Evolutionary conservation across 1,284 basidiomycete species (phyloP).

Genomic region (Sporisorium sorghi): DNA sequence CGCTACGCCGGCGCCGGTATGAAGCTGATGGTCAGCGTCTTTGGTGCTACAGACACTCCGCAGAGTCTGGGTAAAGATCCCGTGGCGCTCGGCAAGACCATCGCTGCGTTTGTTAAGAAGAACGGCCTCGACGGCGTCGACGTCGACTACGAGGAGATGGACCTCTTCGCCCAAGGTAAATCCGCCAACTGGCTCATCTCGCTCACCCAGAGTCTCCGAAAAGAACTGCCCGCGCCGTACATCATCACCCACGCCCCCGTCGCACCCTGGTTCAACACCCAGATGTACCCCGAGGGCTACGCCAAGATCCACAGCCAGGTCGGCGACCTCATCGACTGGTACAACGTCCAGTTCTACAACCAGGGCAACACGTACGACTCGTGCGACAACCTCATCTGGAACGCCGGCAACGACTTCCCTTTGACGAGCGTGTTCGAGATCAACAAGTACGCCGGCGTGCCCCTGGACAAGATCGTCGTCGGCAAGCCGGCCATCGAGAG

Average conservation of each 20-base stretch:
- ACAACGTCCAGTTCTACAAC: conserved; percentile 71
- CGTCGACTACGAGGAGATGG: conserved; percentile 74
- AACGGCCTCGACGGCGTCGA: conserved; percentile 75
- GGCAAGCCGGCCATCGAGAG: conserved; percentile 75
- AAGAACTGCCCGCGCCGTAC: conserved; percentile 70
- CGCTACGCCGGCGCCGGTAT: conserved; percentile 71
- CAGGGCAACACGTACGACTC: conserved; percentile 46
- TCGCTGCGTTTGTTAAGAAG: conserved; percentile 71
- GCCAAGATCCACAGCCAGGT: conserved; percentile 43
- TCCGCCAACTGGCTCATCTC: conserved; percentile 63
- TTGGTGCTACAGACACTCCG: conserved; percentile 74
- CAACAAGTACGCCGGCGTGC: conserved; percentile 73
- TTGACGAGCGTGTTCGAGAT: conserved; percentile 76
- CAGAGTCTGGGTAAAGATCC: conserved; percentile 65
- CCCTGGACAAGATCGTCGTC: conserved; percentile 74
- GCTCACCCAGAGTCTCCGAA: conserved; percentile 70
- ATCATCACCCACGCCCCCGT: conserved; percentile 66
- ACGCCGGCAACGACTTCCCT: conserved; percentile 74
- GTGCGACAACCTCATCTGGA: conserved; percentile 72
- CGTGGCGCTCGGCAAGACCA: conserved; percentile 32
- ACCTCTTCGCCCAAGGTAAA: conserved; percentile 37
- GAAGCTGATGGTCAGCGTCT: conserved; percentile 63
- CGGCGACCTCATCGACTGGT: conserved; percentile 68
- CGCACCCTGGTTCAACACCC: conserved; percentile 57
- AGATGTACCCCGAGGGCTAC: conserved; percentile 43